Evolutionary conservation across 345 rosid species (phyloP), one percentile per base, ranked within the genome.

Genomic region (Microthlaspi erraticum): DNA sequence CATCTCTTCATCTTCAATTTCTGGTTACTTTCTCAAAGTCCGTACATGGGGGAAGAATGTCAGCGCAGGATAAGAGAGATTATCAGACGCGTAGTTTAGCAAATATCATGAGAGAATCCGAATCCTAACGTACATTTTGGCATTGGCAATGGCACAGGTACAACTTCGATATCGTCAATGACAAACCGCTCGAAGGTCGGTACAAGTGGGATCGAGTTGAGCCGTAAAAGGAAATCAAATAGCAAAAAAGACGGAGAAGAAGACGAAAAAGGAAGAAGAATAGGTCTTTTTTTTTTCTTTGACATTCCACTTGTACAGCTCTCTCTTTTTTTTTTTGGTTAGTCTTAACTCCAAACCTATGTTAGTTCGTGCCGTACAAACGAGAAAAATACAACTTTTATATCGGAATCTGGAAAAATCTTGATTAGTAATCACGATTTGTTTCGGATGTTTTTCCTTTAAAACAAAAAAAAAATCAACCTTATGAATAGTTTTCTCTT

Each of bases 141-240:
- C 29, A 26, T 55, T 18, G 26, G 29, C 29, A 26, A 45, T 18
- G 26, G 66, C 60, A 66, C 77, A 89, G 96, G 90, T 89, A 89
- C 86, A 89, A 89, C 60, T 89, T 74, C 70, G 92, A 89, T 66
- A 68, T 87, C 45, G 85, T 54, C 69, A 89, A 83, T 73, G 96
- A 89, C 32, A 66, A 53, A 79, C 92, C 96, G 29, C 76, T 89
- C 23, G 64, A 83, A 54, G 96, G 96, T 56, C 88, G 88, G 7
- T 89, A 84, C 87, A 68, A 81, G 74, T 89, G 96, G 96, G 67
- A 81, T 80, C 82, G 74, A 5, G 46, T 85, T 61, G 76, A 78
- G 55, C 86, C 74, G 23, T 59, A 73, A 38, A 11, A 14, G 23
- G 2, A 8, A 20, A 20, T 7, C 7, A 4, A 14, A 48, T 59